A percentile compares a stretch with the other conserved stretches of the same genome.
phyloP scores from a whole-genome alignment of 768 basidiomycete genomes.

The Hydnomerulius pinastri region DNA sequence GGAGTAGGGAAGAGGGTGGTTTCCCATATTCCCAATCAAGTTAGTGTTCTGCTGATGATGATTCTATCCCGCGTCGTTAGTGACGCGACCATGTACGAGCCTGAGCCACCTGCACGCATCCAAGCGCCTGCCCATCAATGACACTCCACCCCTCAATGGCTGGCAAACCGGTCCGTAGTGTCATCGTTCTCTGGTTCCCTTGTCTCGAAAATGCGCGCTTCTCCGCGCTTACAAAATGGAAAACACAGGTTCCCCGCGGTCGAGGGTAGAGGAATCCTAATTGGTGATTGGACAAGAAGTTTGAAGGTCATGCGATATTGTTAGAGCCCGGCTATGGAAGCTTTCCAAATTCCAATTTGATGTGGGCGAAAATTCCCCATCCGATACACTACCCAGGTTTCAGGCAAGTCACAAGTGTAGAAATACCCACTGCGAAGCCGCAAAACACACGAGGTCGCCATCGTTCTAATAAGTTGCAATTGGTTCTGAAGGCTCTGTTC shows the following conservation, averaged over 20 bases:
- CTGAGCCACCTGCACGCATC: background rate
- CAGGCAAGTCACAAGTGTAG: background rate
- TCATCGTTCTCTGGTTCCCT: slow-evolving; percentile 10
- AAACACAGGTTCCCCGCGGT: slow-evolving; percentile 33
- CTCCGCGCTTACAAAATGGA: slow-evolving; percentile 24
- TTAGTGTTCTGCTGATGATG: too few relatives aligned
- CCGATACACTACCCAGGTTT: slow-evolving; percentile 9
- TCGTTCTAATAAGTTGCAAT: slow-evolving; percentile 4
- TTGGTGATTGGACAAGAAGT: slow-evolving; percentile 26
- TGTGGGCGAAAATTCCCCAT: slow-evolving; percentile 17
- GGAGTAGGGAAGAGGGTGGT: background rate
- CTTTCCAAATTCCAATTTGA: slow-evolving; percentile 32
- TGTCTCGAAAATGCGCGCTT: slow-evolving; percentile 15
- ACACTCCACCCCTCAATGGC: slow-evolving; percentile 23
- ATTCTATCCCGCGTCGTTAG: too few relatives aligned
- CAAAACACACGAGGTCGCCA: slow-evolving; percentile 8
- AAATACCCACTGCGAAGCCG: slow-evolving; percentile 23
- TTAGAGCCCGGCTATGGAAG: slow-evolving; percentile 17
- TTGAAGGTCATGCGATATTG: slow-evolving; percentile 2
- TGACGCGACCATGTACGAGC: background rate
- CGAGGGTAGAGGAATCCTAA: slow-evolving; percentile 18
- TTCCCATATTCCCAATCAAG: background rate
- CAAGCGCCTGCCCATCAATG: background rate
- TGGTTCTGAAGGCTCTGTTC: too few relatives aligned
- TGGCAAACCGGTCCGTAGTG: slow-evolving; percentile 11